phyloP scores from a whole-genome alignment of 2,329 filamentous ascomycete genomes.

The Beauveria sp. region DNA sequence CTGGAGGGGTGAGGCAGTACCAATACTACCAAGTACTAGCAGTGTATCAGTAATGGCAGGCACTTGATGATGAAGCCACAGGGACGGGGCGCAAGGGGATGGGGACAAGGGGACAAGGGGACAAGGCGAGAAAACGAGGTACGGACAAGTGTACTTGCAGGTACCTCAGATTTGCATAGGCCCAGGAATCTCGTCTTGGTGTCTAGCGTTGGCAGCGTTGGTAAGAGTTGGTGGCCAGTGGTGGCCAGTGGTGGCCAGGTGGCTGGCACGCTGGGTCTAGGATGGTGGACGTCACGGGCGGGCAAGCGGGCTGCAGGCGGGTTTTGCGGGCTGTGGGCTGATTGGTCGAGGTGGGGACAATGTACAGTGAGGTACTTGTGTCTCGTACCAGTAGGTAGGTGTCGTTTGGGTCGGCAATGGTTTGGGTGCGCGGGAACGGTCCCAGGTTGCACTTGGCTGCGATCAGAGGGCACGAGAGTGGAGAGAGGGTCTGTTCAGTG shows the following conservation, averaged over 20 bases:
- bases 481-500: not conserved
- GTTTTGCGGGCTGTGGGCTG: not conserved
- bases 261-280: not conserved
- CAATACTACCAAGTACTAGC: too few species aligned
- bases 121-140: not conserved
- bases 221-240: not conserved
- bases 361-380: not conserved
- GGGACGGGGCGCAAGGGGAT: too few species aligned
- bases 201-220: not conserved
- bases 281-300: conserved; percentile 7
- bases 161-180: not conserved
- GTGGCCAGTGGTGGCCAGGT: not conserved
- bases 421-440: not conserved
- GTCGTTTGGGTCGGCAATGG: not conserved
- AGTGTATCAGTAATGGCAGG: not conserved
- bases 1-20: too few species aligned
- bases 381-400: not conserved
- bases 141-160: not conserved
- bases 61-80: not conserved
- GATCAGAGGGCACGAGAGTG: not conserved
- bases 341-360: not conserved
- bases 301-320: not conserved
- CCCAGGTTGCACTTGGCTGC: not conserved
- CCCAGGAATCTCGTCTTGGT: not conserved
- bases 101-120: too few species aligned